Evolutionary conservation across 1,284 basidiomycete species (phyloP).

Genomic region (Pyrrhoderma lamaoense): DNA sequence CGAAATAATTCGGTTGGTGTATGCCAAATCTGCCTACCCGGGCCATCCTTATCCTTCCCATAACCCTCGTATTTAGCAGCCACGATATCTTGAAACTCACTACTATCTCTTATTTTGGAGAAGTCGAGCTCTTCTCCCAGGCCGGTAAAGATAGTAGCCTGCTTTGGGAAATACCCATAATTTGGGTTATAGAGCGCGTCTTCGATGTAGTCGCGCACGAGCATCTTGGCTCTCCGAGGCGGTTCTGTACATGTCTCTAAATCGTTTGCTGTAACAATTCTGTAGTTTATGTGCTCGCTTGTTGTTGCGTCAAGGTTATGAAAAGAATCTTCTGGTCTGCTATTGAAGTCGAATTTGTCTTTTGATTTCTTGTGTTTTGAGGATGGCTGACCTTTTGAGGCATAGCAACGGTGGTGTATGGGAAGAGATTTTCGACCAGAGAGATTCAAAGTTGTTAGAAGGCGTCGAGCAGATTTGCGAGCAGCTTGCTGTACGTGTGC

Average conservation of each 20-base stretch:
- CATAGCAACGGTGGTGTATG: not conserved
- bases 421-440: not conserved
- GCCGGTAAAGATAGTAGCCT: conserved; percentile 80
- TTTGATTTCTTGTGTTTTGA: conserved; percentile 8
- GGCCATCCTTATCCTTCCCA: conserved; percentile 57
- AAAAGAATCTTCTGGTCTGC: conserved; percentile 35
- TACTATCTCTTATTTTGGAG: conserved; percentile 52
- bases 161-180: conserved; percentile 95
- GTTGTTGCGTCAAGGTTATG: conserved; percentile 35
- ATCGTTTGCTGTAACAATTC: conserved; percentile 68
- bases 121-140: conserved; percentile 71
- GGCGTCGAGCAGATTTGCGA: not conserved
- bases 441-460: not conserved
- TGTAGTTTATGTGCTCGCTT: conserved; percentile 46
- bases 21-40: conserved; percentile 95
- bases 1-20: conserved; percentile 98
- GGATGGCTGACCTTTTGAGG: not conserved
- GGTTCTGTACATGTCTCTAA: conserved; percentile 54
- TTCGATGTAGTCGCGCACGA: conserved; percentile 94
- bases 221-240: conserved; percentile 85
- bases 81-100: conserved; percentile 78
- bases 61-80: conserved; percentile 70
- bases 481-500: conserved; percentile 6
- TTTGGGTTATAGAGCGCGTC: conserved; percentile 95
- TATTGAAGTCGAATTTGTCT: conserved; percentile 69